Percentiles rank a stretch among this genome's conserved stretches.
Evolutionary conservation across 192 early-diverging fungal species (phyloP).

Genomic region (Backusella luteola): DNA sequence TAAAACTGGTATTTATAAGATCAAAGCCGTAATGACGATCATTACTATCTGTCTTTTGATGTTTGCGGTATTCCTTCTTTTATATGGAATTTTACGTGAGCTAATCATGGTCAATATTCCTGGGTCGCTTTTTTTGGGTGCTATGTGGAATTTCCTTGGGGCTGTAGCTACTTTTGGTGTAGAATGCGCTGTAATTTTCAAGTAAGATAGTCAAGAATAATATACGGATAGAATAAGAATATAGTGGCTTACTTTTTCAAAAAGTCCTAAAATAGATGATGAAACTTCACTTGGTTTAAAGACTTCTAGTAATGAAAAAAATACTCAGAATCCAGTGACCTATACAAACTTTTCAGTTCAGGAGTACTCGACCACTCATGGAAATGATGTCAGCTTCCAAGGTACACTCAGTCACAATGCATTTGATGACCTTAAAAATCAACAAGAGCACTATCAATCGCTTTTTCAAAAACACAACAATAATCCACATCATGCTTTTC

Average conservation of each 20-base stretch:
- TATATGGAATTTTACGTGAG: constrained; percentile 32
- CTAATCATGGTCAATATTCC: constrained; percentile 18
- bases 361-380: not conserved
- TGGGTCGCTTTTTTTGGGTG: constrained; percentile 21
- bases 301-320: not conserved
- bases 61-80: constrained; percentile 30
- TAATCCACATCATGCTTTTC: not conserved
- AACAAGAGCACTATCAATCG: constrained; percentile 10
- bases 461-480: constrained; percentile 3
- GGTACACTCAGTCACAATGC: constrained; percentile 25
- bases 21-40: constrained; percentile 21
- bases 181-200: constrained; percentile 27
- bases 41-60: constrained; percentile 20
- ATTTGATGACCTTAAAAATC: constrained; percentile 19
- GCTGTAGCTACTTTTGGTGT: constrained; percentile 22
- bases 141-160: constrained; percentile 30
- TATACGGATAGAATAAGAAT: not conserved
- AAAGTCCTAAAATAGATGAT: constrained; percentile 16
- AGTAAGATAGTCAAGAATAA: not conserved
- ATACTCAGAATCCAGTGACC: not conserved
- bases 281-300: constrained; percentile 10
- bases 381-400: not conserved
- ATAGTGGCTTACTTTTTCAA: not conserved
- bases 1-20: constrained; percentile 29
- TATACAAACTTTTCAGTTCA: not conserved